Evolutionary conservation across 805 yeast species (phyloP).

Genomic region (Soucietia sequanensis): DNA sequence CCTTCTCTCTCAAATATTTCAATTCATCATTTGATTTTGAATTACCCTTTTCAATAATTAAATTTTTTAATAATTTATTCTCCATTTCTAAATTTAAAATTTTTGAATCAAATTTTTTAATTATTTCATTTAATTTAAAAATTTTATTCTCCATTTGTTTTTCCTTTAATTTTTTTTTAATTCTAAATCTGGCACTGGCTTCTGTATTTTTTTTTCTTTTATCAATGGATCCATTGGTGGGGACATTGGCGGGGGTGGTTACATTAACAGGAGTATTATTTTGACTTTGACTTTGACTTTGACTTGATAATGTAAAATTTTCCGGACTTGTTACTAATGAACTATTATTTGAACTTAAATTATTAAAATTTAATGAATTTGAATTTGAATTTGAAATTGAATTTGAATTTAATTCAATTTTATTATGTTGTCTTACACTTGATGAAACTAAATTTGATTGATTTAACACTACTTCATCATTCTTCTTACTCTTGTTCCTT

Average conservation of each 20-base stretch:
- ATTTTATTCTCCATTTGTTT: constrained; percentile 55
- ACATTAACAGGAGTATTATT: constrained; percentile 2
- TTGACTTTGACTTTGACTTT: no score
- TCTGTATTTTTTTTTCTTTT: constrained; percentile 61
- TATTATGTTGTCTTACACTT: constrained; percentile 13
- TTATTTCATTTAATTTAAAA: constrained; percentile 40
- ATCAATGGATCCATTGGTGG: constrained; percentile 34
- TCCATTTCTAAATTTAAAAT: constrained; percentile 61
- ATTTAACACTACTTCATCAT: no score
- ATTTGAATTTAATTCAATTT: constrained; percentile 1
- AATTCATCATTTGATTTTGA: constrained; percentile 41
- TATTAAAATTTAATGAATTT: constrained; percentile 1
- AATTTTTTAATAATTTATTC: constrained; percentile 53
- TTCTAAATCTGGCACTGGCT: constrained; percentile 64
- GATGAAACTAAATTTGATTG: constrained; percentile 1
- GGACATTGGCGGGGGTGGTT: no score
- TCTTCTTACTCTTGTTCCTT: neutral
- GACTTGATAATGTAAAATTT: no score
- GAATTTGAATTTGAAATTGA: constrained; percentile 6
- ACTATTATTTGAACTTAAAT: constrained; percentile 5
- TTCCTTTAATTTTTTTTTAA: constrained; percentile 60
- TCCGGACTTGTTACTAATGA: neutral
- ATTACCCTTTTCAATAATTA: constrained; percentile 51
- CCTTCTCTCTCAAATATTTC: constrained; percentile 30
- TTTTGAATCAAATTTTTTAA: constrained; percentile 43